phyloP scores from a whole-genome alignment of 257 asterid species.

The Cruciata laevipes region DNA sequence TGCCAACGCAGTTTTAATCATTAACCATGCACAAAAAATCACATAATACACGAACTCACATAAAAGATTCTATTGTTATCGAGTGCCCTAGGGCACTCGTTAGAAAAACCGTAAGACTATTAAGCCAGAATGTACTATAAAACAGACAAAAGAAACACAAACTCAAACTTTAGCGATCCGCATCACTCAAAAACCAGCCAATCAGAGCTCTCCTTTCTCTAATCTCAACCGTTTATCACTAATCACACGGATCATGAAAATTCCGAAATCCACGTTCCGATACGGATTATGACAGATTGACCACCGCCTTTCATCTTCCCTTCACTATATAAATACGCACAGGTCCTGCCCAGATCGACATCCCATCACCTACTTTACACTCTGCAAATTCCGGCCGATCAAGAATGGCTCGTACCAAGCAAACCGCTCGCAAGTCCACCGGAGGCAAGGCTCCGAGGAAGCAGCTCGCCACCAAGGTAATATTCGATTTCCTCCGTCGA shows the following conservation, averaged over 20 bases:
- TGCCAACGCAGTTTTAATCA: no score
- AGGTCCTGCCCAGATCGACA: background rate
- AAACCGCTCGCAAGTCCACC: background rate
- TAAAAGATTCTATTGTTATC: no score
- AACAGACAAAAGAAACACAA: background rate
- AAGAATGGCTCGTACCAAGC: background rate
- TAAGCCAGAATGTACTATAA: no score
- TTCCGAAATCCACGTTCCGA: background rate
- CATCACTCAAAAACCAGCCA: background rate
- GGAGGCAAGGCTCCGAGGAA: background rate
- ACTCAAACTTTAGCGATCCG: background rate
- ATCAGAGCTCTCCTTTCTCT: background rate
- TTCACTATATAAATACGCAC: background rate
- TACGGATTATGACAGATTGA: background rate
- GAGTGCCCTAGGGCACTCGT: no score
- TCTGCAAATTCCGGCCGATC: background rate
- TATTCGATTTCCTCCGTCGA: background rate
- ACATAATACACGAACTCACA: no score
- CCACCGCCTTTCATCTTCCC: background rate
- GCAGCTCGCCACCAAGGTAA: conserved; percentile 1
- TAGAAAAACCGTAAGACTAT: no score
- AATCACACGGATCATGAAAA: background rate
- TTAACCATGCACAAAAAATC: no score
- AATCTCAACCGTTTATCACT: background rate
- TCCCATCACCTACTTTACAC: background rate